Conservation (phyloP, 2,329 filamentous ascomycete species). For the Aspergillus novofumigatus region DNA sequence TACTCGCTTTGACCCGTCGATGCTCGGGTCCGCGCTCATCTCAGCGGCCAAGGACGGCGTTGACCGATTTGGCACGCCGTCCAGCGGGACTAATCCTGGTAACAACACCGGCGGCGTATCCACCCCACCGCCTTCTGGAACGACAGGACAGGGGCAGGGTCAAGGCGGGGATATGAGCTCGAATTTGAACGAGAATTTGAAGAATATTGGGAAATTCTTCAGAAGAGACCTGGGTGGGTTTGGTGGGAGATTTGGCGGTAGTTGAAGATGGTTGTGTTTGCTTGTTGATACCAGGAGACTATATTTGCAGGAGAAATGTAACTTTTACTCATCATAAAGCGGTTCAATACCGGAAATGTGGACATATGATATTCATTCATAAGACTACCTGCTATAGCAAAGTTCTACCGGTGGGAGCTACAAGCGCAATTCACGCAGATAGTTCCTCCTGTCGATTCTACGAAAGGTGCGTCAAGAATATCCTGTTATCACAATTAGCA, state of each 20-base stretch:
- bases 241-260: slow-evolving; percentile 63
- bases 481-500: not conserved
- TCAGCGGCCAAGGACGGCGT: slow-evolving; percentile 82
- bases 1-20: slow-evolving; percentile 71
- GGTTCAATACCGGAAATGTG: not conserved
- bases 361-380: not conserved
- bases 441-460: not conserved
- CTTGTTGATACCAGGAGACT: not conserved
- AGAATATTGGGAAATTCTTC: slow-evolving; percentile 96
- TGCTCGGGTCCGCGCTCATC: slow-evolving; percentile 80
- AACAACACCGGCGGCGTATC: slow-evolving; percentile 17
- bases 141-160: slow-evolving; percentile 20
- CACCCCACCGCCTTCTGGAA: slow-evolving; percentile 19
- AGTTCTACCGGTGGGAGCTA: not conserved
- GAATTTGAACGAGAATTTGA: slow-evolving; percentile 87
- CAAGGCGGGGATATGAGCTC: slow-evolving; percentile 30
- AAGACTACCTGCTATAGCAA: not conserved
- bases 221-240: slow-evolving; percentile 77
- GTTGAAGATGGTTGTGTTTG: not conserved
- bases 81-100: slow-evolving; percentile 25
- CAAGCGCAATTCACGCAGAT: not conserved
- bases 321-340: not conserved
- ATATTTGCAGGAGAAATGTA: not conserved
- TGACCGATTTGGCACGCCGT: slow-evolving; percentile 67
- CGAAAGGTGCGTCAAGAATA: not conserved